phyloP scores from a whole-genome alignment of 371 early-diverging fungal species.

The Mortierella sp. region DNA sequence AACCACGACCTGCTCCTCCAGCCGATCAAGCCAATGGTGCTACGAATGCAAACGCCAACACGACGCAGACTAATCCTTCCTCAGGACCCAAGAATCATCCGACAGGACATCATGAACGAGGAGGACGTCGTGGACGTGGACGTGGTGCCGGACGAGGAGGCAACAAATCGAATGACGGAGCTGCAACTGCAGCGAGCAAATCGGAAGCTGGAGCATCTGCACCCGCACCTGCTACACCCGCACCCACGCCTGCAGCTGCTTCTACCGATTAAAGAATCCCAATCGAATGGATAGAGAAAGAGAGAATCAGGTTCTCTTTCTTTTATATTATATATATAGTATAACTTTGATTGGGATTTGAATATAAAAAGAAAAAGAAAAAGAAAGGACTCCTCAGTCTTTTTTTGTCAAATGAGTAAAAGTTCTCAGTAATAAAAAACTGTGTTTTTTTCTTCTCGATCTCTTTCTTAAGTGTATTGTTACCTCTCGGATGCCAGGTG shows the following conservation, averaged over 20 bases:
- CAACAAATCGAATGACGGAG: constrained; percentile 1
- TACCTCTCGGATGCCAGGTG: too few species aligned
- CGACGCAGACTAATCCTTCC: constrained; percentile 4
- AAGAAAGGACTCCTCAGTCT: too few species aligned
- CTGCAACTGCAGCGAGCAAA: background rate
- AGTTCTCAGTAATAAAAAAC: too few species aligned
- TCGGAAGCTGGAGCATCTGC: background rate
- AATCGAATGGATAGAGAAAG: background rate
- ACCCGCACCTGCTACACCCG: background rate
- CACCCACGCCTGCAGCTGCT: background rate
- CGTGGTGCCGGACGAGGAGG: constrained; percentile 33
- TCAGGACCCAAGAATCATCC: constrained; percentile 10
- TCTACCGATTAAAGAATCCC: background rate
- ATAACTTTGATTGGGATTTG: background rate
- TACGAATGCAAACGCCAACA: constrained; percentile 31
- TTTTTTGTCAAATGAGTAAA: too few species aligned
- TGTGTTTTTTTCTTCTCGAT: too few species aligned
- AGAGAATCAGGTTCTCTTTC: background rate
- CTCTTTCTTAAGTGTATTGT: too few species aligned
- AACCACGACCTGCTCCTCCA: background rate
- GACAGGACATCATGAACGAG: constrained; percentile 11
- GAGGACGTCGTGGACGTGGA: constrained; percentile 34
- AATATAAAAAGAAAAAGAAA: background rate
- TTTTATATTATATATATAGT: too few species aligned
- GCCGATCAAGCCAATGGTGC: background rate